Evolutionary conservation across 768 basidiomycete genomes (phyloP).

Genomic region (Serendipita sp.): DNA sequence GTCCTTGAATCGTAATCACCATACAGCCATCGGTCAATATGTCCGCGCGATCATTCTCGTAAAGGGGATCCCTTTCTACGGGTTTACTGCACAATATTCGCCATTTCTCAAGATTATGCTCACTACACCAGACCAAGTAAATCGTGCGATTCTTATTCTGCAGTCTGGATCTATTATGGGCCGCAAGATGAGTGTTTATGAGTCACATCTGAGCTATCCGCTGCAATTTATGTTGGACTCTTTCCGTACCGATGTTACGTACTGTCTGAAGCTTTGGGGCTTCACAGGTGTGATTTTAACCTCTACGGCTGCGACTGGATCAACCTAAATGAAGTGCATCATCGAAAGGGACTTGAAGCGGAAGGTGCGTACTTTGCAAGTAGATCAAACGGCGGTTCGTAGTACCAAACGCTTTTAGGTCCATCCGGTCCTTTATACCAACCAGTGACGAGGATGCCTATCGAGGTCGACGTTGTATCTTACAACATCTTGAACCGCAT

Average conservation of each 20-base stretch:
- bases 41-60: slow-evolving; percentile 68
- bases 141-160: slow-evolving; percentile 57
- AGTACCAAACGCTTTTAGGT: background rate
- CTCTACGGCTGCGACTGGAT: slow-evolving; percentile 90
- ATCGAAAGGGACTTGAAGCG: slow-evolving; percentile 21
- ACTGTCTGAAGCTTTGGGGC: background rate
- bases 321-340: slow-evolving; percentile 45
- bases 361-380: background rate
- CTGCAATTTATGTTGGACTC: slow-evolving; percentile 68
- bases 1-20: slow-evolving; percentile 58
- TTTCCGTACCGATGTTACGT: background rate
- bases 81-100: slow-evolving; percentile 68
- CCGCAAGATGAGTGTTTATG: slow-evolving; percentile 63
- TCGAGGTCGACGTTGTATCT: slow-evolving; percentile 74
- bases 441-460: slow-evolving; percentile 31
- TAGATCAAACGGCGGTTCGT: background rate
- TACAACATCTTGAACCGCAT: slow-evolving; percentile 79
- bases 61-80: slow-evolving; percentile 94
- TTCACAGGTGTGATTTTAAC: slow-evolving; percentile 52
- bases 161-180: slow-evolving; percentile 72
- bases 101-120: slow-evolving; percentile 82
- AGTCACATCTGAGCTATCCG: slow-evolving; percentile 76
- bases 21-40: slow-evolving; percentile 39
- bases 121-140: slow-evolving; percentile 50
- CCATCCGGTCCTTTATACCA: background rate